A percentile compares a stretch with the other conserved stretches of the same genome.
Evolutionary conservation across 2,329 filamentous ascomycete species (phyloP).

Genomic region (Diaporthe vexans): DNA sequence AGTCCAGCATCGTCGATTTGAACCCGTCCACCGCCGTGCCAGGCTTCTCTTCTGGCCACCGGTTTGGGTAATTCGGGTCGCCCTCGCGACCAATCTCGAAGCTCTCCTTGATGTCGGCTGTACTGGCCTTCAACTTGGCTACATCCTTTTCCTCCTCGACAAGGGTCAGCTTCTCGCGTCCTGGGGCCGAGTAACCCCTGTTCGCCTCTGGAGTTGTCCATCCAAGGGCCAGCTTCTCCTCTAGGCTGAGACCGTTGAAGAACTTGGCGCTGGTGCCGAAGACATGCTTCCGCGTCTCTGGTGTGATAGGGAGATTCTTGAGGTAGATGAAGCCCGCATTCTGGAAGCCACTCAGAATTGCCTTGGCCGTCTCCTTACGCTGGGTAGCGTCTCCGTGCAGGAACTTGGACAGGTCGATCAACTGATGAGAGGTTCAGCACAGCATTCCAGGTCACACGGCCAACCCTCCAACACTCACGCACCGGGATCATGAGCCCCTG

Average conservation of each 20-base stretch:
- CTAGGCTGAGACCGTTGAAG: constrained; percentile 72
- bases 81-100: constrained; percentile 75
- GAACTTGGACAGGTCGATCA: constrained; percentile 85
- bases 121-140: constrained; percentile 67
- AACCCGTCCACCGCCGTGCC: constrained; percentile 69
- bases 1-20: constrained; percentile 79
- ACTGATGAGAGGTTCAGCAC: constrained; percentile 58
- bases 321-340: constrained; percentile 92
- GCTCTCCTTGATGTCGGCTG: constrained; percentile 76
- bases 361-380: constrained; percentile 75
- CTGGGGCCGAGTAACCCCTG: constrained; percentile 78
- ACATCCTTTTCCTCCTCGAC: constrained; percentile 69
- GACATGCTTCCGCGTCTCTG: constrained; percentile 69
- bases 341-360: constrained; percentile 85
- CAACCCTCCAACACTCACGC: constrained; percentile 39
- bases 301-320: constrained; percentile 80
- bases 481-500: constrained; percentile 51
- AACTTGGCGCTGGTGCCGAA: constrained; percentile 79
- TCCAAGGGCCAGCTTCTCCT: constrained; percentile 74
- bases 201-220: constrained; percentile 83
- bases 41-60: constrained; percentile 75
- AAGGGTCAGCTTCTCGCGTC: constrained; percentile 78
- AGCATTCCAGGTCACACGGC: neutral
- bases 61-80: constrained; percentile 76
- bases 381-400: constrained; percentile 72